Conservation (phyloP, 1,284 basidiomycete genomes). For the Trichosporon coremiiforme region DNA sequence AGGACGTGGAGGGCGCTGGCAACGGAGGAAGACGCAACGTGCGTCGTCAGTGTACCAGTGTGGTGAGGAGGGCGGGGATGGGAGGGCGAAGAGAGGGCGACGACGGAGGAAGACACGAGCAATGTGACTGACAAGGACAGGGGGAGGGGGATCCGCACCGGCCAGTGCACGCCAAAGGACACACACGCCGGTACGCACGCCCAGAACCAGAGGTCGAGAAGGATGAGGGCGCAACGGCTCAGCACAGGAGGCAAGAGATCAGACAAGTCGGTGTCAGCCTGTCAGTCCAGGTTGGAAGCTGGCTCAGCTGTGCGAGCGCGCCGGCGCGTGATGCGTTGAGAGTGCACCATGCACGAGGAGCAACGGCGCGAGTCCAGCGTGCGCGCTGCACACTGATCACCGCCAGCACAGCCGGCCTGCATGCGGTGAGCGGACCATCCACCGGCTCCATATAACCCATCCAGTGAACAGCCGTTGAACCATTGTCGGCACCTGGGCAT, state of each 20-base stretch:
- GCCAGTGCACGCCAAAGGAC: background rate
- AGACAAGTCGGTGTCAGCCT: background rate
- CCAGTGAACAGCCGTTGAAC: too few species aligned
- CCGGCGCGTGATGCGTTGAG: too few species aligned
- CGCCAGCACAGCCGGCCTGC: too few species aligned
- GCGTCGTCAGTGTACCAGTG: background rate
- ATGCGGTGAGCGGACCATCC: too few species aligned
- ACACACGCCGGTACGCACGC: background rate
- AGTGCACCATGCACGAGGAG: background rate
- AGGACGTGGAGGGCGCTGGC: slow-evolving; percentile 9
- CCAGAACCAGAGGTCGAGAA: background rate
- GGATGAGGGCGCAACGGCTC: background rate
- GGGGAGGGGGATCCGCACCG: background rate
- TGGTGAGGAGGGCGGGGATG: background rate
- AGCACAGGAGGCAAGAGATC: background rate
- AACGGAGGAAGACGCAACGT: background rate
- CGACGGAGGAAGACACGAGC: background rate
- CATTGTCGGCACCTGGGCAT: too few species aligned
- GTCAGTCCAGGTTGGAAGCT: background rate
- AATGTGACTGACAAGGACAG: background rate
- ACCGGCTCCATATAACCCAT: too few species aligned
- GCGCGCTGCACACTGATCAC: background rate
- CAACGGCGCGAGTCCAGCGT: background rate
- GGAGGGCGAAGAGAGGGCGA: background rate
- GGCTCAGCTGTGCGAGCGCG: background rate